Conservation (phyloP, 2,329 filamentous ascomycete genomes). For the Penicillium sp. region DNA sequence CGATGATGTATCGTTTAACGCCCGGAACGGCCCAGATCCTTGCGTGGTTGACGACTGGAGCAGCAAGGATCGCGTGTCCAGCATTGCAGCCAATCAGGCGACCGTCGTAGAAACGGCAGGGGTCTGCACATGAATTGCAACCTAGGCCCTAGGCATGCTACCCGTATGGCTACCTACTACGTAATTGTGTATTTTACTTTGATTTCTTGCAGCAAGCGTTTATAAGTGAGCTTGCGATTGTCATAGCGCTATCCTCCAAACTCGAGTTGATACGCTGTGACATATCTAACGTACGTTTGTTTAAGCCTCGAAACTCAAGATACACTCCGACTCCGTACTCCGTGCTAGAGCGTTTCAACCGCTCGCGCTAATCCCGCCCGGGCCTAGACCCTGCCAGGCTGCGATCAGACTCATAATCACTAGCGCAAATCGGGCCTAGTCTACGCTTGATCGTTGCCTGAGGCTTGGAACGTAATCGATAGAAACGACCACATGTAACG, state of each 20-base stretch:
- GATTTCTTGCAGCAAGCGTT: too few species aligned
- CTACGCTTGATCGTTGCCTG: not conserved
- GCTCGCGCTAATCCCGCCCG: not conserved
- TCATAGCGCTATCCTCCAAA: not conserved
- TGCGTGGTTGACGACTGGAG: not conserved
- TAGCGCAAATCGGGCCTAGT: not conserved
- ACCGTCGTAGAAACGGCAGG: not conserved
- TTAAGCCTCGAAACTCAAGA: too few species aligned
- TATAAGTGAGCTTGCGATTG: not conserved
- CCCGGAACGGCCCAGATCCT: slow-evolving; percentile 3
- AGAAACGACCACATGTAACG: not conserved
- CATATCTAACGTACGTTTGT: too few species aligned
- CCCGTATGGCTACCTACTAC: not conserved
- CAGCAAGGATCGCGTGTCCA: slow-evolving; percentile 6
- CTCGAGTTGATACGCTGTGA: too few species aligned
- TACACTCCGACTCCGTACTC: too few species aligned
- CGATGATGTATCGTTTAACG: not conserved
- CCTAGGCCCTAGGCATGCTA: not conserved
- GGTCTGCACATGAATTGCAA: slow-evolving; percentile 5
- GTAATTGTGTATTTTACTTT: not conserved
- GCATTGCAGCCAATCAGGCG: not conserved
- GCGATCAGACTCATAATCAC: not conserved
- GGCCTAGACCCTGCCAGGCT: not conserved
- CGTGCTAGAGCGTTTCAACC: not conserved
- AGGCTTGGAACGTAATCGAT: not conserved